Percentiles rank a stretch among this genome's conserved stretches.
Conservation (phyloP, 2,329 filamentous ascomycete species). For the Aspergillus phoenicis region DNA sequence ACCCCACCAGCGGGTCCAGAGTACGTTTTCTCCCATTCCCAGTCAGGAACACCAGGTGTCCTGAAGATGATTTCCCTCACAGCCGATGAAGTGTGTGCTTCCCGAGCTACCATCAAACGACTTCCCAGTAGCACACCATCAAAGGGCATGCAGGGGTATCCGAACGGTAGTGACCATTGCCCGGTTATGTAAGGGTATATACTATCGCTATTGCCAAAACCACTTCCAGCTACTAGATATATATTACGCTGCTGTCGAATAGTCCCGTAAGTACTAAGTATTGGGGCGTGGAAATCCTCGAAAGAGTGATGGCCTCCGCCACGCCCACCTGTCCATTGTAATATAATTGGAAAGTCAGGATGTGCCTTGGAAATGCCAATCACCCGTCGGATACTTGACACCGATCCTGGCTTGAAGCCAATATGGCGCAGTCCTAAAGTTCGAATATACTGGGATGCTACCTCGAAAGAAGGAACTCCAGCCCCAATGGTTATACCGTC, state of each 20-base stretch:
- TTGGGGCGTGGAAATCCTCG: constrained; percentile 92
- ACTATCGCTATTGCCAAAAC: constrained; percentile 86
- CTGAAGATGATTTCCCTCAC: constrained; percentile 85
- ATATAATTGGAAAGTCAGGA: constrained; percentile 84
- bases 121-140: constrained; percentile 89
- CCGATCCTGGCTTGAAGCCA: constrained; percentile 88
- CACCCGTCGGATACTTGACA: constrained; percentile 82
- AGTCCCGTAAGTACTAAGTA: constrained; percentile 83
- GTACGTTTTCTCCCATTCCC: constrained; percentile 86
- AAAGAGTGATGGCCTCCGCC: constrained; percentile 94
- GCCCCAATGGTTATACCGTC: constrained; percentile 90
- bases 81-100: constrained; percentile 80
- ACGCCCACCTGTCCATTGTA: constrained; percentile 94
- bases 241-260: constrained; percentile 75
- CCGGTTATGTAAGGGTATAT: constrained; percentile 92
- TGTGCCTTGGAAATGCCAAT: constrained; percentile 95
- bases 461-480: constrained; percentile 89
- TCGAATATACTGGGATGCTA: constrained; percentile 90
- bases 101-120: constrained; percentile 93
- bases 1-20: constrained; percentile 84
- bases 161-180: constrained; percentile 81
- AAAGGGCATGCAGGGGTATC: constrained; percentile 90
- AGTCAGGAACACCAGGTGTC: constrained; percentile 74
- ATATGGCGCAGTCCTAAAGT: constrained; percentile 93
- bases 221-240: constrained; percentile 85